Base-by-base conservation (phyloP, 23 red algal genomes). In the Gracilaria gracilis region DNA sequence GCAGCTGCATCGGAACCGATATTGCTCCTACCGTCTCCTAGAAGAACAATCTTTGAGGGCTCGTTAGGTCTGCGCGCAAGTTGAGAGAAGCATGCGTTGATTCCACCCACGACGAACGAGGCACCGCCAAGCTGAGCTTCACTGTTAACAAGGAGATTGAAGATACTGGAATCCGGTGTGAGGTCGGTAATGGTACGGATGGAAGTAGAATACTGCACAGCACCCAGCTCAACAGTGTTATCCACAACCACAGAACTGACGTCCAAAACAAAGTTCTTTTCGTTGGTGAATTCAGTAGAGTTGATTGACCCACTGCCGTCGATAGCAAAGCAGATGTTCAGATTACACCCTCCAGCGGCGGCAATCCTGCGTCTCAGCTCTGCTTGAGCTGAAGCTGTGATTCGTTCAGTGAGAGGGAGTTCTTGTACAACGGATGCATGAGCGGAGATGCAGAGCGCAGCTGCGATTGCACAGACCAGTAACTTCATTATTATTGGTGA, bases 221-320 rank as follows among this genome's bases (percentile, higher is more conserved):
- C 76, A 57, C 44, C 76, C 33, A 81, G 4, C 39, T 81, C 76
- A 37, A 57, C 76, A 81, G 76, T 19, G 8, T 54, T 35, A 57
- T 54, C 39, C 31, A 57, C 44, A 8, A 81, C 19, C 2, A 81
- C 76, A 20, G 76, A 81, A 16, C 31, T 48, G 6, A 57, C 76
- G n/a, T 81, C 76, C 40, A 81, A 28, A 57, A 81, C 76, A n/a
- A 81, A 81, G 47, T 81, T 81, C 76, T 57, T 81, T 23, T 81
- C 44, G 32, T 49, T 57, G 15, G 14, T 16, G 25, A 81, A 81
- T 19, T 54, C 76, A 14, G 46, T 31, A 23, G 5, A 4, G 21
- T 3, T 17, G 57, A 81, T 81, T 14, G 76, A 49, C 2, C 44
- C 39, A 54, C 76, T 81, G 40, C 76, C 76, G n/a, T 81, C 76